Evolutionary conservation across 257 asterid genomes (phyloP).

Genomic region (Voacanga thouarsii): DNA sequence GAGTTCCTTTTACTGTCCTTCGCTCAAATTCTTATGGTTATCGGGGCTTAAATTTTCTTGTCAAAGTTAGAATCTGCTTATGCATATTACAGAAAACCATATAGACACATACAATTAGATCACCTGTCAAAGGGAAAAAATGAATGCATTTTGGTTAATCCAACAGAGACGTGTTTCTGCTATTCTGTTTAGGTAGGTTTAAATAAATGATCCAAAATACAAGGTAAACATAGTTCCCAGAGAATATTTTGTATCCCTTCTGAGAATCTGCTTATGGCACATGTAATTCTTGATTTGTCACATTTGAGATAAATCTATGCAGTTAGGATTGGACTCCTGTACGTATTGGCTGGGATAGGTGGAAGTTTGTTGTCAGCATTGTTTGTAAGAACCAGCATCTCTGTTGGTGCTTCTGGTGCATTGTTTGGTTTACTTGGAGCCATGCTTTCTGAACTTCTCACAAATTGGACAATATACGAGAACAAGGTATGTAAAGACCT

Average conservation of each 20-base stretch:
- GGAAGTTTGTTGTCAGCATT: constrained; percentile 71
- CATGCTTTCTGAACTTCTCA: constrained; percentile 79
- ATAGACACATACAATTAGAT: not conserved
- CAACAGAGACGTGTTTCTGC: not conserved
- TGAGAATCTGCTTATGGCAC: not conserved
- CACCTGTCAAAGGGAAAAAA: not conserved
- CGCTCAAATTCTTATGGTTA: not conserved
- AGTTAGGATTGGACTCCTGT: constrained; percentile 65
- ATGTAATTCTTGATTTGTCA: not conserved
- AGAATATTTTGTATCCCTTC: not conserved
- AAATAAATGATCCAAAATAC: not conserved
- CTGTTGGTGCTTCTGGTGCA: constrained; percentile 96
- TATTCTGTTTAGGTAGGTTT: not conserved
- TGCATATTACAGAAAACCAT: not conserved
- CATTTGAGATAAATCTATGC: constrained; percentile 9
- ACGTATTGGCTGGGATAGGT: constrained; percentile 65
- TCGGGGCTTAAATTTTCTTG: not conserved
- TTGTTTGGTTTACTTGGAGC: constrained; percentile 85
- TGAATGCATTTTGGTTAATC: not conserved
- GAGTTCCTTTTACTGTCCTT: not conserved
- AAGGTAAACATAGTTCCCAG: not conserved
- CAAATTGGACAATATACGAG: constrained; percentile 82
- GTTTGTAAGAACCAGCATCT: constrained; percentile 53
- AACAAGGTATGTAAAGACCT: constrained; percentile 48
- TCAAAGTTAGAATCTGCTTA: not conserved